phyloP scores from a whole-genome alignment of 129 eudicot species.

The Flaveria bidentis region DNA sequence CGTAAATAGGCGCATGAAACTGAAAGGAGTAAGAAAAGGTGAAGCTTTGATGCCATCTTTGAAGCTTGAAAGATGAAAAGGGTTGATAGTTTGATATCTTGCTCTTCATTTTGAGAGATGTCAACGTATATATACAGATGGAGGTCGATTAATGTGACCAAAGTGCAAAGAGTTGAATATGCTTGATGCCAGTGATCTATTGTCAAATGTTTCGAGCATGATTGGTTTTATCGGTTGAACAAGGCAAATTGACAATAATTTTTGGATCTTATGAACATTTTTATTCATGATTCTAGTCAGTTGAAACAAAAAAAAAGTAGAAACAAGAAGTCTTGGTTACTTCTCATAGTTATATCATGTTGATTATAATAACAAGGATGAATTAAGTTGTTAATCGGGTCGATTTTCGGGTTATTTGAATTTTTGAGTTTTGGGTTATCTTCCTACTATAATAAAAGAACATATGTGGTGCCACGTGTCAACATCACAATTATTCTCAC shows the following conservation, averaged over 20 bases:
- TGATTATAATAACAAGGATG: background rate
- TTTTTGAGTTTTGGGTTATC: no score
- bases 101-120: conserved; percentile 2
- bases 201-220: background rate
- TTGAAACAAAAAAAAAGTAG: background rate
- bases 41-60: conserved; percentile 30
- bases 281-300: background rate
- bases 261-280: background rate
- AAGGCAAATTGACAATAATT: background rate
- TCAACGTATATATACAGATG: conserved; percentile 12
- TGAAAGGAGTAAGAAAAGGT: conserved; percentile 11
- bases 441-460: no score
- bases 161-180: background rate
- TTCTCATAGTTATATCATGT: background rate
- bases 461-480: no score
- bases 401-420: no score
- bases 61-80: background rate
- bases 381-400: no score
- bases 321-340: conserved; percentile 2
- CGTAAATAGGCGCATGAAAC: conserved; percentile 20
- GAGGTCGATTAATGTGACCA: background rate
- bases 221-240: conserved; percentile 18
- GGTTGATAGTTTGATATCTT: background rate
- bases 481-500: no score
- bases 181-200: background rate